These are phyloP conservation scores for Plasmodium coatneyi DNA, from an alignment of 169 alveolate species.

Conservation along the genomic window DNA sequence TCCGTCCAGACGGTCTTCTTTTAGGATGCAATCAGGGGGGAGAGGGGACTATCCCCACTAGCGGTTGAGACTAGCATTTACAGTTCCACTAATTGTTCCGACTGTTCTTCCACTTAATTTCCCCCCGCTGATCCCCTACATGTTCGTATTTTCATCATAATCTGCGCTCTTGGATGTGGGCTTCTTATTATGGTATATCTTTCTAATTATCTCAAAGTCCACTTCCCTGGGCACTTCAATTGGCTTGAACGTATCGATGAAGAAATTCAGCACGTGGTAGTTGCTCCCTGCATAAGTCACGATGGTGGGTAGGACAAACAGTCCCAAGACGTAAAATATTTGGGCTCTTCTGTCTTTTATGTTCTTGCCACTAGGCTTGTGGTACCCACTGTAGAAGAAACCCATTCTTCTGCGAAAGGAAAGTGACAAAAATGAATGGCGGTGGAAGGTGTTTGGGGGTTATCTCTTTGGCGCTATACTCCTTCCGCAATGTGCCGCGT, in stretches of 20 bases:
- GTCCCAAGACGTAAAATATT: constrained; percentile 58
- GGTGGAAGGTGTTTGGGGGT: not conserved
- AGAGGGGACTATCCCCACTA: not conserved
- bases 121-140: not conserved
- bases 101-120: not conserved
- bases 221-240: constrained; percentile 67
- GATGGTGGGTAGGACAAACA: constrained; percentile 40
- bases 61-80: not conserved
- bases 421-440: not conserved
- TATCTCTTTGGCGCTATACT: not conserved
- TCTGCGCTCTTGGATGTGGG: constrained; percentile 68
- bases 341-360: constrained; percentile 44
- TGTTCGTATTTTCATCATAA: constrained; percentile 63
- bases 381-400: constrained; percentile 60
- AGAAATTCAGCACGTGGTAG: constrained; percentile 43
- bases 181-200: constrained; percentile 51
- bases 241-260: constrained; percentile 58
- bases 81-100: not conserved
- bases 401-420: constrained; percentile 32
- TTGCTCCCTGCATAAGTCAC: constrained; percentile 64
- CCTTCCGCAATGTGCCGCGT: not conserved
- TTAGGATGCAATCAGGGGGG: not conserved
- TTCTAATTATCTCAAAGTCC: constrained; percentile 23
- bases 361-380: constrained; percentile 27
- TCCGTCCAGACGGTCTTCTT: not conserved